Base-by-base conservation (phyloP, 768 basidiomycete genomes). In the Tulasnella sp. region DNA sequence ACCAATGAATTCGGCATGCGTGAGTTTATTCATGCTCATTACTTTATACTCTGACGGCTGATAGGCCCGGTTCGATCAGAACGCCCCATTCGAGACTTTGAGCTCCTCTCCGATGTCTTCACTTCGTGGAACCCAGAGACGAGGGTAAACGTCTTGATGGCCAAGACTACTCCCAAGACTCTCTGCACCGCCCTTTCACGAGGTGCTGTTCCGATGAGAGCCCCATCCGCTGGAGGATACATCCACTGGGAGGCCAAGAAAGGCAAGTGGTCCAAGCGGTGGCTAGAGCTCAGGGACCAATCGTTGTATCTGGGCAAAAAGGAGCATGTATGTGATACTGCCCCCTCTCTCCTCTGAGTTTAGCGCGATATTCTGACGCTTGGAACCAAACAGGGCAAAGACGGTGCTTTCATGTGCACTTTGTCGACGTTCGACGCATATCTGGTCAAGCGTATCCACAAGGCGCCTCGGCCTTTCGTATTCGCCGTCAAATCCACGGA, bases 191-290 rank as follows among this genome's bases (percentile, higher is more conserved):
- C 63, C 81, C 74, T 12, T n/a, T 3, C 8, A 30, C 49, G 15
- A 5, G 63, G 80, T 77, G 73, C 73, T 24, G 70, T 82, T 46
- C 82, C 81, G 11, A 68, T 72, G 3, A 70, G 70, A 60, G 73
- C 74, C 22, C 75, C 77, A 51, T 69, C 64, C 2, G 66, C 73
- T 62, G 73, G 76, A 42, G 77, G 85, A 4, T 92, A 83, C 66
- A 81, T 97, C 24, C 88, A 97, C 69, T 87, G 83, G 79, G 90
- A 94, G 73, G 76, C 75, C 46, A 97, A 94, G 72, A 81, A 85
- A 60, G 92, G 92, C 34, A 96, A 96, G 71, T 99, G 94, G 96
- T 84, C 76, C 58, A 97, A 97, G 71, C 80, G 91, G 31, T 93
- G 84, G 81, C 75, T 99, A 67, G 82, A 84, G 65, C 78, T 96